Base-by-base conservation (phyloP, 1,139 yeast genomes). In the Geotrichum cucujoidarum region DNA sequence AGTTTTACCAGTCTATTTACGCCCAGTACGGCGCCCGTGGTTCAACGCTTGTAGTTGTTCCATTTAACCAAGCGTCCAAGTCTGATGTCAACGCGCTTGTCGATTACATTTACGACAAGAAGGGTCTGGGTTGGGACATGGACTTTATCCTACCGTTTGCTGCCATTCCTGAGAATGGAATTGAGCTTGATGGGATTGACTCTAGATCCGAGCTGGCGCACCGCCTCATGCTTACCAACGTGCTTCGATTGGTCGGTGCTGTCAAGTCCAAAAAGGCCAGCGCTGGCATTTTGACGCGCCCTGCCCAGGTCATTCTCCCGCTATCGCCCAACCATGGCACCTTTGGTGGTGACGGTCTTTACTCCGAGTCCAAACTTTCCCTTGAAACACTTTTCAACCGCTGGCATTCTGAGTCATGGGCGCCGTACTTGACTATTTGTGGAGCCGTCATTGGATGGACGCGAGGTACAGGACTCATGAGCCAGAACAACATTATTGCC, bases 391-490 rank as follows among this genome's bases (percentile, higher is more conserved):
- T 92, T 67, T 88, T 92, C 80, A 90, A 90, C 83, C 85, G 97
- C 78, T 92, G 98, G 98, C 78, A 83, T 71, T 90, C 97, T 45
- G 98, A 92, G 76, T 87, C 90, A 55, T 92, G 98, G 98, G 83
- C 83, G 47, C 75, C 86, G 58, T 94, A 87, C 74, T 81, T 92
- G 72, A 92, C 97, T 54, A 76, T 92, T 55, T 90, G 97, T 71
- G 98, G 98, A 76, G 97, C 97, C 47, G 80, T 92, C 58, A 92
- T 92, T 70, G 98, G 98, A 67, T 92, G 98, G 98, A 92, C 98
- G 55, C 88, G 98, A 78, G 98, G 98, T 71, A 92, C 98, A 55
- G 98, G 98, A 66, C 82, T 92, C 66, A 92, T 92, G 98, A 77
- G 90, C 64, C 97, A 84, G 60, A 92, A 92, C 77, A 92, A 92